Percentiles rank a stretch among this genome's conserved stretches.
phyloP scores from a whole-genome alignment of 2,329 filamentous ascomycete species.

The Clonostachys sp. region DNA sequence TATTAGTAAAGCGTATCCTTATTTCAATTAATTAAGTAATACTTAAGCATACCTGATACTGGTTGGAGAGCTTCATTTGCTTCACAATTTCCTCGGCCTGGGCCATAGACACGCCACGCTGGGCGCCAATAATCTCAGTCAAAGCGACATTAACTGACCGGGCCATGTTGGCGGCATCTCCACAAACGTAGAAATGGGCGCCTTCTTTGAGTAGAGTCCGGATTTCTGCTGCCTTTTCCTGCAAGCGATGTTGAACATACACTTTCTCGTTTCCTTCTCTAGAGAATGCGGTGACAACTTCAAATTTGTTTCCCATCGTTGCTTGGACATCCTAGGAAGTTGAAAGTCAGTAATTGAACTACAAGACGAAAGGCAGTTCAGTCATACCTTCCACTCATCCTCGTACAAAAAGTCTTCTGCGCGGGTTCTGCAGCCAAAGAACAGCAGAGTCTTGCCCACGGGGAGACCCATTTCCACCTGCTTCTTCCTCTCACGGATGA shows the following conservation, averaged over 20 bases:
- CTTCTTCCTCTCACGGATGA: constrained; percentile 14
- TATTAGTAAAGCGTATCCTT: no score
- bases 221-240: constrained; percentile 71
- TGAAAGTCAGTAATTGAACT: constrained; percentile 77
- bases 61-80: neutral
- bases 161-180: constrained; percentile 88
- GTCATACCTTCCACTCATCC: constrained; percentile 37
- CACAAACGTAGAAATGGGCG: constrained; percentile 90
- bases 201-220: constrained; percentile 74
- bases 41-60: neutral
- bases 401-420: constrained; percentile 50
- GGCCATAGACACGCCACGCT: neutral
- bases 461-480: constrained; percentile 51
- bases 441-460: constrained; percentile 29
- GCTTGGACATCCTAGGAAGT: constrained; percentile 78
- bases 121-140: neutral
- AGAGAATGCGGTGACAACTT: constrained; percentile 83
- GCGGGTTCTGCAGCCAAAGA: constrained; percentile 54
- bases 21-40: neutral
- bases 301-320: constrained; percentile 75
- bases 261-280: constrained; percentile 77
- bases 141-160: neutral
- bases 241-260: constrained; percentile 83
- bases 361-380: constrained; percentile 11
- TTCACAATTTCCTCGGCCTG: neutral